Percentiles rank a stretch among this genome's conserved stretches.
Conservation (phyloP, 2,329 filamentous ascomycete species). For the Xylariaceae sp. region DNA sequence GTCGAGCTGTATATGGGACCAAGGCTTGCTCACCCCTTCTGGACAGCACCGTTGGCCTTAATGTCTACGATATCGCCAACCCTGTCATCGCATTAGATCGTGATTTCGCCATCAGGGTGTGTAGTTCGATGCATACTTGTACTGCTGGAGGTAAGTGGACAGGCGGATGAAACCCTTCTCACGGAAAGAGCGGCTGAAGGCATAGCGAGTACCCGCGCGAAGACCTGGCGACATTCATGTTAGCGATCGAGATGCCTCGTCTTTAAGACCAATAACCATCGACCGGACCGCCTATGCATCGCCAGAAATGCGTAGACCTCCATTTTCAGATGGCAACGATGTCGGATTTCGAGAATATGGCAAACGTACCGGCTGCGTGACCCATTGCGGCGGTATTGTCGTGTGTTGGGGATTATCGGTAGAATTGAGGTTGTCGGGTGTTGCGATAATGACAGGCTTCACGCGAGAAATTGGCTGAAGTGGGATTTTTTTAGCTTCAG, state of each 20-base stretch:
- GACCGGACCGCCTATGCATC: background rate
- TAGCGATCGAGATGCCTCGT: background rate
- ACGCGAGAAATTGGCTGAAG: constrained; percentile 25
- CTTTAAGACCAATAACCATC: background rate
- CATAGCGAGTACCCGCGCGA: constrained; percentile 86
- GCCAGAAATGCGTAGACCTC: background rate
- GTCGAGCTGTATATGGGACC: constrained; percentile 13
- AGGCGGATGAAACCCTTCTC: constrained; percentile 91
- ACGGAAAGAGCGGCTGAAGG: constrained; percentile 92
- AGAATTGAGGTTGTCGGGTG: constrained; percentile 21
- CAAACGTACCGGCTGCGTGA: constrained; percentile 57
- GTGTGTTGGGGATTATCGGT: constrained; percentile 28
- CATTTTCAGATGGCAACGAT: background rate
- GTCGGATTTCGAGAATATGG: background rate
- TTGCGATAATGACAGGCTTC: constrained; percentile 20
- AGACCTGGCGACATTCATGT: constrained; percentile 52
- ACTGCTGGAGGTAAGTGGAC: constrained; percentile 90
- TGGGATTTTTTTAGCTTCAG: constrained; percentile 21
- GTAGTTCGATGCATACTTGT: constrained; percentile 58
- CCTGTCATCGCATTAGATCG: constrained; percentile 49
- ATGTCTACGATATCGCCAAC: constrained; percentile 99
- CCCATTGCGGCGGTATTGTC: constrained; percentile 64
- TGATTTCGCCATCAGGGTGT: constrained; percentile 2
- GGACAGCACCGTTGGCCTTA: constrained; percentile 95
- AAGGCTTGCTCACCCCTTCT: constrained; percentile 75